Evolutionary conservation across 2,329 filamentous ascomycete genomes (phyloP).

Genomic region (Scedosporium minutisporum): DNA sequence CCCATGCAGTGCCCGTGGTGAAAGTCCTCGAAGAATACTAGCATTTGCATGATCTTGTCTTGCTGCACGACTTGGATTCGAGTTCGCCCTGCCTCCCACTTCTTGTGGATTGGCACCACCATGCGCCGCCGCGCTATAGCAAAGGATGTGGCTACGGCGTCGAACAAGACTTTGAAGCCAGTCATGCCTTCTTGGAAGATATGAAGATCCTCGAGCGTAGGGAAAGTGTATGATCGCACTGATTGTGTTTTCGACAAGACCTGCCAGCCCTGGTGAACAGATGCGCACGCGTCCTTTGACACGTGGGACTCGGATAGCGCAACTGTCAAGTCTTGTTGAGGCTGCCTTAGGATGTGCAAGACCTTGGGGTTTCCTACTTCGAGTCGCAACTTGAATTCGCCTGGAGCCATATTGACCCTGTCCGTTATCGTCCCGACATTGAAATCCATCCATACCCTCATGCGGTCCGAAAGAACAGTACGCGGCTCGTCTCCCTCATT

Average conservation of each 20-base stretch:
- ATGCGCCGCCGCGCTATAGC: slow-evolving; percentile 76
- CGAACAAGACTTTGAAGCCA: slow-evolving; percentile 67
- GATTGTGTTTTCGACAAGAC: slow-evolving; percentile 49
- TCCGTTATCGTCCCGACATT: slow-evolving; percentile 72
- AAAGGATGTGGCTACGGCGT: slow-evolving; percentile 63
- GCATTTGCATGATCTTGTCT: slow-evolving; percentile 65
- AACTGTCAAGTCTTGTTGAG: slow-evolving; percentile 68
- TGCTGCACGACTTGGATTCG: slow-evolving; percentile 72
- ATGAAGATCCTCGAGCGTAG: slow-evolving; percentile 60
- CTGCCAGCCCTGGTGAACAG: slow-evolving; percentile 55
- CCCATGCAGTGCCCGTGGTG: slow-evolving; percentile 81
- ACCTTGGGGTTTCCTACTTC: slow-evolving; percentile 52
- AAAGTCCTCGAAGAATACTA: slow-evolving; percentile 85
- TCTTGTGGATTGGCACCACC: slow-evolving; percentile 90
- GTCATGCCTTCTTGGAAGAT: slow-evolving; percentile 70
- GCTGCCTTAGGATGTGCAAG: slow-evolving; percentile 59
- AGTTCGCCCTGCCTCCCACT: slow-evolving; percentile 76
- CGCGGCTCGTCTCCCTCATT: slow-evolving; percentile 50
- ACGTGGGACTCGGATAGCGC: slow-evolving; percentile 62
- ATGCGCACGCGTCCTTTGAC: slow-evolving; percentile 50
- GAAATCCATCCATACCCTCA: slow-evolving; percentile 68
- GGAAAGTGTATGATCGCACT: slow-evolving; percentile 62
- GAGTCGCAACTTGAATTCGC: slow-evolving; percentile 60
- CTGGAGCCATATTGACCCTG: slow-evolving; percentile 68
- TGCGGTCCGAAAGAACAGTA: slow-evolving; percentile 65